A percentile compares a stretch with the other conserved stretches of the same genome.
phyloP scores from a whole-genome alignment of 305 asterid genomes.

The Rubia balearica region DNA sequence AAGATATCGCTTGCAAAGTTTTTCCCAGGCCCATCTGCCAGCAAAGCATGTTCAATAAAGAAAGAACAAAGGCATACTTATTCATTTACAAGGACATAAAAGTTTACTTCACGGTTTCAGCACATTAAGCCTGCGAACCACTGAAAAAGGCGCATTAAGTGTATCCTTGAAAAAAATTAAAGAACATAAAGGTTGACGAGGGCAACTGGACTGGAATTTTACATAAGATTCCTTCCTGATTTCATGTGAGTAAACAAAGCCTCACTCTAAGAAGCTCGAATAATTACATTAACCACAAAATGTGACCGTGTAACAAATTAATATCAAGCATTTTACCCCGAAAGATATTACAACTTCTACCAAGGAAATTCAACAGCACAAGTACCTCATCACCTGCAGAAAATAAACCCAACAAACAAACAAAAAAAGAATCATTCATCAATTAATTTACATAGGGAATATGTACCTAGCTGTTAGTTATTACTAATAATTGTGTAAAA shows the following conservation, averaged over 20 bases:
- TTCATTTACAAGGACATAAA: not conserved
- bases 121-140: not conserved
- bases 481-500: not conserved
- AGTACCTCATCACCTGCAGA: constrained; percentile 93
- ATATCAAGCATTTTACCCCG: not conserved
- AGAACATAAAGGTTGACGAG: not conserved
- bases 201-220: not conserved
- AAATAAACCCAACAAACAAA: not conserved
- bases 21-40: constrained; percentile 92
- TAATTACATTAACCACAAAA: not conserved
- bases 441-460: not conserved
- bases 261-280: not conserved
- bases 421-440: not conserved
- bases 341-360: not conserved
- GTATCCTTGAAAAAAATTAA: not conserved
- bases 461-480: not conserved
- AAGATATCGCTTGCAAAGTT: constrained; percentile 82
- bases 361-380: not conserved
- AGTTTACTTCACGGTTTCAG: not conserved
- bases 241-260: not conserved
- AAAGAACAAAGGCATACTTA: constrained; percentile 13
- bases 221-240: not conserved
- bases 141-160: not conserved
- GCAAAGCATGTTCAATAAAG: constrained; percentile 22
- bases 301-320: not conserved